Evolutionary conservation across 2,329 filamentous ascomycete genomes (phyloP).

Genomic region (Thelonectria blattea): DNA sequence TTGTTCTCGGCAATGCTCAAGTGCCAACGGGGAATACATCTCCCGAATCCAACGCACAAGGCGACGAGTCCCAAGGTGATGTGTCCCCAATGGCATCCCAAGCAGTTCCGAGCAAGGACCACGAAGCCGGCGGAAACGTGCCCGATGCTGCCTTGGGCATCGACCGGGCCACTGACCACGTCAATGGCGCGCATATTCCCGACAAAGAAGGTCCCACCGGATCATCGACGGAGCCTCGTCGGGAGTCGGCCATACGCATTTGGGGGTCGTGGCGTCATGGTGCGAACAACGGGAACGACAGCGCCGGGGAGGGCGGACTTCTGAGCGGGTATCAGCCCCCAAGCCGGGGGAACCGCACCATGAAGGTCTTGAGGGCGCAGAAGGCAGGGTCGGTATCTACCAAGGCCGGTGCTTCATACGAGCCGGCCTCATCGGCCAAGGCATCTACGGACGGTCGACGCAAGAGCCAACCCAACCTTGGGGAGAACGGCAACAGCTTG

Average conservation of each 20-base stretch:
- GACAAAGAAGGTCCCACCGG: conserved; percentile 36
- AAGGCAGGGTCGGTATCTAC: conserved; percentile 65
- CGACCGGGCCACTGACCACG: conserved; percentile 44
- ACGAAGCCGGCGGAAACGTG: conserved; percentile 42
- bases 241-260: conserved; percentile 61
- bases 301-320: conserved; percentile 58
- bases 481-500: conserved; percentile 36
- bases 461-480: conserved; percentile 56
- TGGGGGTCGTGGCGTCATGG: conserved; percentile 76
- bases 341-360: conserved; percentile 67
- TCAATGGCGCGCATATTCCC: conserved; percentile 30
- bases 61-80: conserved; percentile 35
- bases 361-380: conserved; percentile 87
- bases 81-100: conserved; percentile 47
- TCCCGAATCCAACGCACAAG: conserved; percentile 26
- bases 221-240: conserved; percentile 45
- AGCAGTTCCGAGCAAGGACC: conserved; percentile 43
- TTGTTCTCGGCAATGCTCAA: conserved; percentile 46
- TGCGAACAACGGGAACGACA: conserved; percentile 57
- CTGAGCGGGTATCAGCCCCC: conserved; percentile 74
- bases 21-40: conserved; percentile 24
- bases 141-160: conserved; percentile 54
- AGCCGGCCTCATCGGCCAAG: conserved; percentile 54
- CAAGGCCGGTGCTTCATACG: conserved; percentile 59
- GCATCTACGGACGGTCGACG: conserved; percentile 57